Evolutionary conservation across 495 filamentous ascomycete genomes (phyloP), one percentile per base, ranked within the genome.

Genomic region (Platismatia glauca): DNA sequence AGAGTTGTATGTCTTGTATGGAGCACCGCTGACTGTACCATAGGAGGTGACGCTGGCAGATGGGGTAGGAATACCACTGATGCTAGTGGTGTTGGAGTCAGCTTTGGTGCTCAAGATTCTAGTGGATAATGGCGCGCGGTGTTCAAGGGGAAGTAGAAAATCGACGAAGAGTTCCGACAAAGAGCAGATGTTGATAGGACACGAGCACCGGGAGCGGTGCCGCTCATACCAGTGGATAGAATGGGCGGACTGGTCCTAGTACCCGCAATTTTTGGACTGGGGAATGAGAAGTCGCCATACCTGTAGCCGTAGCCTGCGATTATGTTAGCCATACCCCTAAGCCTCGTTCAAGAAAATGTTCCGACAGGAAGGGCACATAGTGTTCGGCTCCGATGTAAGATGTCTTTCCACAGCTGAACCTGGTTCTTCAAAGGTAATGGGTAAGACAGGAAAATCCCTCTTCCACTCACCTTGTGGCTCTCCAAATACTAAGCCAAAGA

Each of bases 381-480:
- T 56, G 6, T 34, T 22, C 12, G 15, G 50, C 27, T 33, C 16
- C 15, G 15, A 7, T 31, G 3, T 9, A 12, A 6, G 39, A 43
- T n/a, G n/a, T 34, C n/a, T 22, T 2, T 24, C 11, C 2, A 9
- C 9, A 15, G 0, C 29, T 31, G n/a, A 52, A 18, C 13, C 5
- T 27, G 12, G 18, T 16, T 7, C 22, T 52, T 29, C 48, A 2
- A 38, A 34, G 0, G 16, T 20, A 9, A 20, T 43, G 7, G 18
- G n/a, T 18, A 29, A 58, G 56, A 38, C 35, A 38, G 13, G 13
- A 18, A 24, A 34, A 20, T 31, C 13, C 31, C 29, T 56, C 4
- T 31, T 34, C 34, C 27, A 37, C 60, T 56, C 27, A 63, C 61
- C 61, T 35, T 34, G 61, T 35, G 53, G 61, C 9, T 48, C 55